These are phyloP conservation scores for Paragyromitra xinjiangensis DNA, from an alignment of 495 filamentous ascomycete genomes.

Conservation along the genomic window DNA sequence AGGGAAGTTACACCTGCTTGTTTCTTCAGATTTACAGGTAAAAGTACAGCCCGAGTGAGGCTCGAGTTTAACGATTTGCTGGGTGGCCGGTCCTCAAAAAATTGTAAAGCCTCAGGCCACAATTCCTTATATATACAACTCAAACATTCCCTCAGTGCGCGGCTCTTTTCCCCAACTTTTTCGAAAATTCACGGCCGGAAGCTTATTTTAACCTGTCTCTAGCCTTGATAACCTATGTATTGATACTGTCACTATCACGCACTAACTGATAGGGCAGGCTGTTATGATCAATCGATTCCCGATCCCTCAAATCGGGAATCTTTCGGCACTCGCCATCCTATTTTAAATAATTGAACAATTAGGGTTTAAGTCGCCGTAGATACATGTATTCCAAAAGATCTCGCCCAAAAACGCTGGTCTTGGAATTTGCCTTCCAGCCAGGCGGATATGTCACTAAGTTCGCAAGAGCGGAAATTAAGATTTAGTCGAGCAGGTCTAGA, in stretches of 20 bases:
- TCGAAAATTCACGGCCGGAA: conserved; percentile 33
- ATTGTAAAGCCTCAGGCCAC: conserved; percentile 11
- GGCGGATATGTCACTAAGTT: conserved; percentile 30
- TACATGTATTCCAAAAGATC: conserved; percentile 12
- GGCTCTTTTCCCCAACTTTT: conserved; percentile 30
- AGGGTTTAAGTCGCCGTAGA: background rate
- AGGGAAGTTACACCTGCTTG: conserved; percentile 51
- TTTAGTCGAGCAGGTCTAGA: conserved; percentile 37
- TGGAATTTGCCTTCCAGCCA: background rate
- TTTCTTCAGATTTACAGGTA: conserved; percentile 38
- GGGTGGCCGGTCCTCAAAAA: background rate
- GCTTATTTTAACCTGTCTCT: conserved; percentile 50
- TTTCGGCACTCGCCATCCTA: conserved; percentile 25
- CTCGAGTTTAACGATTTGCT: conserved; percentile 21
- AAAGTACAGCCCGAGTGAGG: conserved; percentile 26
- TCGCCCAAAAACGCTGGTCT: background rate
- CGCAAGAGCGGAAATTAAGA: conserved; percentile 27
- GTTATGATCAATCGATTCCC: conserved; percentile 48
- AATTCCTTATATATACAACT: conserved; percentile 28
- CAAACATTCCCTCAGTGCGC: conserved; percentile 8
- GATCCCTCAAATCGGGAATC: conserved; percentile 50
- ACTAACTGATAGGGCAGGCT: conserved; percentile 39
- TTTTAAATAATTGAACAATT: conserved; percentile 31
- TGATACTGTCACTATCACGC: conserved; percentile 23
- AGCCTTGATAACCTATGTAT: conserved; percentile 27